These are phyloP conservation scores for Blastobotrys serpentis DNA, from an alignment of 1,139 yeast genomes.

Conservation along the genomic window DNA sequence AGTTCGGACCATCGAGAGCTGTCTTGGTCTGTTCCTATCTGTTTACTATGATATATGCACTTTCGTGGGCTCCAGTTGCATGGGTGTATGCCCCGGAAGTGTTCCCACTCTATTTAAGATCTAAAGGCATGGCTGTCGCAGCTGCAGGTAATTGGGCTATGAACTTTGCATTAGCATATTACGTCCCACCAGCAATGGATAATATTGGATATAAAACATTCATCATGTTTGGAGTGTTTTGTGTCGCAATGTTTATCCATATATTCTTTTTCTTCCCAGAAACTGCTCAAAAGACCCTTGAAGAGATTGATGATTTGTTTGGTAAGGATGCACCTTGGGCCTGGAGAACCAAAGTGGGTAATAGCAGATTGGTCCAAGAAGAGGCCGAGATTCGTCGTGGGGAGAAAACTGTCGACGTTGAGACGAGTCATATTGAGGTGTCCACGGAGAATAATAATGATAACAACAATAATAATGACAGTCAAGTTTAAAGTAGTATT, in stretches of 20 bases:
- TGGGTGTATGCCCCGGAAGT: no score
- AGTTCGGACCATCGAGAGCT: conserved; percentile 44
- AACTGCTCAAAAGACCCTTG: conserved; percentile 72
- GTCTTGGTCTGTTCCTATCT: conserved; percentile 60
- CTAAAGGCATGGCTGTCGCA: conserved; percentile 68
- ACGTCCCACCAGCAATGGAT: conserved; percentile 47
- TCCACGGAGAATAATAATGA: not conserved
- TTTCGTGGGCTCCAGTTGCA: no score
- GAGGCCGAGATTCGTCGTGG: conserved; percentile 18
- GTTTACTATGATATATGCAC: conserved; percentile 54
- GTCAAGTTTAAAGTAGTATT: not conserved
- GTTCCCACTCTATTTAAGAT: conserved; percentile 67
- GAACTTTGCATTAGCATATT: conserved; percentile 69
- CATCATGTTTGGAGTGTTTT: conserved; percentile 45
- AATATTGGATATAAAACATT: conserved; percentile 46
- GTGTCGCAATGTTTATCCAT: conserved; percentile 51
- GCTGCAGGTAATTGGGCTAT: conserved; percentile 77
- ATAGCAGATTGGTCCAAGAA: conserved; percentile 18
- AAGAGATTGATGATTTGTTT: conserved; percentile 62
- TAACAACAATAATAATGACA: no score
- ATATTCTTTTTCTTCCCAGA: conserved; percentile 63
- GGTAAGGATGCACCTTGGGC: conserved; percentile 21
- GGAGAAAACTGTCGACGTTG: conserved; percentile 5
- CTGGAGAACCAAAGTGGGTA: conserved; percentile 22
- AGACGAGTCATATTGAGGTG: not conserved